Base-by-base conservation (phyloP, 805 yeast species). In the Cyberlindnera nakhonratchasimensis region DNA sequence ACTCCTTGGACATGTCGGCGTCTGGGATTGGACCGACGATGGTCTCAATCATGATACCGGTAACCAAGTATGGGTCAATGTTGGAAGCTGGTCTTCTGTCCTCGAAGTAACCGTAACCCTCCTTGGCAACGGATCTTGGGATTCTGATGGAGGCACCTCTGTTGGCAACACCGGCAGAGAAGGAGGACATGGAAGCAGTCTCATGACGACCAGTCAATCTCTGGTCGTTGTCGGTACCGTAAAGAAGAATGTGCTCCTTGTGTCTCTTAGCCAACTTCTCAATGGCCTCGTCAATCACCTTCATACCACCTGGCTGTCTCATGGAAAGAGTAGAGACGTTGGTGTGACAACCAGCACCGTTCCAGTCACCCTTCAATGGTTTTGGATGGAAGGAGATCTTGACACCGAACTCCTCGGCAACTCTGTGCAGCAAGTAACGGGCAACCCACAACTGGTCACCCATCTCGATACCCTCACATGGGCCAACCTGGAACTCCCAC, bases 401-500 rank as follows among this genome's bases (percentile, higher is more conserved):
- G 66, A 93, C 95, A 66, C 96, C 98, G 63, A 93, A 93, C 70
- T 93, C 99, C 77, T 93, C 99, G 54, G 98, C 96, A 41, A 89
- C 93, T 72, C 97, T 84, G 72, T 80, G 81, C 64, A 93, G 75
- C 59, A 93, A 74, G 69, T 87, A 93, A 71, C 99, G 83, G 48
- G 96, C 93, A 64, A 90, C 78, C 91, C 98, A 91, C 66, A 93
- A 79, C 70, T 91, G 84, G 69, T 91, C 99, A 67, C 97, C 98
- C 98, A 91, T 91, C 57, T 71, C 68, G 66, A 93, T 91, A 63
- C 99, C 99, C 53, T 71, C 79, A 70, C 96, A 88, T 54, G 99
- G 98, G 61, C 99, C 99, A 56, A 91, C 98, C 78, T 91, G 99
- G 86, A 86, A 91, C 76, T 91, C 99, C 99, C 99, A 91, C 78